Evolutionary conservation across 176 grass and related monocot genomes (phyloP), one percentile per base, ranked within the genome.

Genomic region (Saccharum spontaneum): DNA sequence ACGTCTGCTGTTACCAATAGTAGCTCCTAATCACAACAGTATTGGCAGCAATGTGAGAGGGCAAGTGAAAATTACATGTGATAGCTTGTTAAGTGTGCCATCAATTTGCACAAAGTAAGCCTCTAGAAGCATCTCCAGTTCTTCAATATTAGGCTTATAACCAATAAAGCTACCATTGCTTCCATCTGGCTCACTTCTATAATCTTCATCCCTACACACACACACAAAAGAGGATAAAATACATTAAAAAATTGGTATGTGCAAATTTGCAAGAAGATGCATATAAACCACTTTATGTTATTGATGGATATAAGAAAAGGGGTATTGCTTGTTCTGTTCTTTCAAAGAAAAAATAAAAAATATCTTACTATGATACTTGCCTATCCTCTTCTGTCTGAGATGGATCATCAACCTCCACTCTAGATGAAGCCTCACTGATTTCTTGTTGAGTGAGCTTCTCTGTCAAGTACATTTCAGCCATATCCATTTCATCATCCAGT

Each of bases 81-180:
- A 97, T 85, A 97, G 79, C 78, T 97, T 97, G 72, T 97, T 97
- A 54, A 97, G 91, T 40, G 94, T 94, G 40, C 94, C 94, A 77
- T 97, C 94, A 73, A 97, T 91, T 77, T 94, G 94, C n/a, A 97
- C 94, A 88, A 97, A 97, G 69, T 97, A 97, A 63, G 94, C 94
- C 79, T 97, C 94, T 64, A 97, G 83, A 88, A 94, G 94, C 94
- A 97, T 97, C 87, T 97, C 94, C 40, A 97, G 45, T 79, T 97
- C 94, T 91, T 97, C 91, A 82, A 97, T 97, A 71, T 97, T 74
- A 57, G 91, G 94, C 79, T 94, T 93, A 68, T 91, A 91, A 70
- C 75, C 89, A 67, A 85, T 64, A 85, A 91, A 93, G 79, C 89
- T 96, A 73, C 64, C 89, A 63, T 85, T 88, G 84, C 81, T 96